phyloP scores from a whole-genome alignment of 208 protist species.

The Leptomonas seymouri region DNA sequence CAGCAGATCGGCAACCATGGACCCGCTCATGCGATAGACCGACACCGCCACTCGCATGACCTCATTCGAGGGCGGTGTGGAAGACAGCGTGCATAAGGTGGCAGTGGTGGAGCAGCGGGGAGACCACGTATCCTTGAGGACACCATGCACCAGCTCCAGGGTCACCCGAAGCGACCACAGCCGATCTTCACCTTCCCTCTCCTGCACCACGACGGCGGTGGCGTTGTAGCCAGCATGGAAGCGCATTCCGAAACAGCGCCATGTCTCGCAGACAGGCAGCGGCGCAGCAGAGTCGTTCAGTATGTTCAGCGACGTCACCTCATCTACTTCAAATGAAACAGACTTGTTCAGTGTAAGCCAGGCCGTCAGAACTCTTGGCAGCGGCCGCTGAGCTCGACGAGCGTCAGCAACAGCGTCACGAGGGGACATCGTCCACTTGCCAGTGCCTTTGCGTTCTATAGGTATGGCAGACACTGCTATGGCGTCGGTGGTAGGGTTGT shows the following conservation, averaged over 20 bases:
- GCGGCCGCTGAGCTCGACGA: not conserved
- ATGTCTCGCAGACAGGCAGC: slow-evolving; percentile 18
- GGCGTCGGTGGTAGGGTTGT: slow-evolving; percentile 4
- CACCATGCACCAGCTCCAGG: slow-evolving; percentile 21
- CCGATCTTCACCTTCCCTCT: not conserved
- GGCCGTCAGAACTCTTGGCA: slow-evolving; percentile 12
- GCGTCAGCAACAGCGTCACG: not conserved
- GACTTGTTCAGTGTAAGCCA: slow-evolving; percentile 15
- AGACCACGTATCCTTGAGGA: slow-evolving; percentile 15
- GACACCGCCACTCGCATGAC: slow-evolving; percentile 30
- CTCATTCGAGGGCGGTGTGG: slow-evolving; percentile 1
- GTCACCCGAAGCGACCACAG: slow-evolving; percentile 21
- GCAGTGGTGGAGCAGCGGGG: not conserved
- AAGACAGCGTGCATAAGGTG: not conserved
- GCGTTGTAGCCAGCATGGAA: slow-evolving; percentile 18
- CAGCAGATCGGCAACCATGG: slow-evolving; percentile 24
- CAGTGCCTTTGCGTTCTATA: not conserved
- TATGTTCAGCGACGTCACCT: slow-evolving; percentile 19
- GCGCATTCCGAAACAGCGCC: slow-evolving; percentile 11
- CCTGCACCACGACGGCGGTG: slow-evolving; percentile 28
- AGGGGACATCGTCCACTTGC: slow-evolving; percentile 4
- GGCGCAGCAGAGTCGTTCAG: not conserved
- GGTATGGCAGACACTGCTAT: not conserved
- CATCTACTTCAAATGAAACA: slow-evolving; percentile 5
- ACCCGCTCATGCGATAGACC: slow-evolving; percentile 28